Evolutionary conservation across 163 green algal species (phyloP), one percentile per base, ranked within the genome.

Genomic region (Botryococcus braunii): DNA sequence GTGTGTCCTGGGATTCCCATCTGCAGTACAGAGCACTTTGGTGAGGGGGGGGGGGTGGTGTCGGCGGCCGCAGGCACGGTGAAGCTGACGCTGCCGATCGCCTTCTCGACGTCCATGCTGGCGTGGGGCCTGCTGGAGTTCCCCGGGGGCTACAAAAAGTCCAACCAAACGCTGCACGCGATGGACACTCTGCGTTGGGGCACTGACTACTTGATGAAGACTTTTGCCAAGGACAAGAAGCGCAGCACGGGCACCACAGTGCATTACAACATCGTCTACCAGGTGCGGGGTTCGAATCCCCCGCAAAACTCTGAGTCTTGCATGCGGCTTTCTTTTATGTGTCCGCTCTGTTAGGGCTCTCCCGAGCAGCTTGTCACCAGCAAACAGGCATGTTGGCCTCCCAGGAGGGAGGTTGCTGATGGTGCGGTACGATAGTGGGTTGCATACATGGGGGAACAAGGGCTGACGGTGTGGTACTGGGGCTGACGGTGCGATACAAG

Each of bases 161-260:
- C 75, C 27, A 77, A 72, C 5, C 35, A 75, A 25, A 71, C 71
- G 38, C 60, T 37, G 6, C 34, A 70, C 1, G 70, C 77, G 29
- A 73, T 86, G 41, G 77, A 83, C 31, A 86, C 72, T 47, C 49
- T 92, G 3, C 73, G 69, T 57, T 89, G 80, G 82, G 79, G 72
- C 38, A 75, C 69, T 27, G 86, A 92, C 71, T 92, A 92, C 75
- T 71, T 92, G 65, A 68, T 86, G 35, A 91, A 91, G 68, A 55
- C 47, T 1, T n/a, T 72, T n/a, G 46, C 40, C 69, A 74, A 62
- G 58, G 41, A 69, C 34, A 43, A 47, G 5, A 56, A 69, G 36
- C 21, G 40, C 37, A 43, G 32, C 23, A 38, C 35, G 6, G 27
- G 17, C 9, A 52, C n/a, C 29, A 31, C 1, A n/a, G 23, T 32